Percentiles rank a stretch among this genome's conserved stretches.
Evolutionary conservation across 352 stramenopile genomes (phyloP).

Genomic region (Phytopythium delawarense): DNA sequence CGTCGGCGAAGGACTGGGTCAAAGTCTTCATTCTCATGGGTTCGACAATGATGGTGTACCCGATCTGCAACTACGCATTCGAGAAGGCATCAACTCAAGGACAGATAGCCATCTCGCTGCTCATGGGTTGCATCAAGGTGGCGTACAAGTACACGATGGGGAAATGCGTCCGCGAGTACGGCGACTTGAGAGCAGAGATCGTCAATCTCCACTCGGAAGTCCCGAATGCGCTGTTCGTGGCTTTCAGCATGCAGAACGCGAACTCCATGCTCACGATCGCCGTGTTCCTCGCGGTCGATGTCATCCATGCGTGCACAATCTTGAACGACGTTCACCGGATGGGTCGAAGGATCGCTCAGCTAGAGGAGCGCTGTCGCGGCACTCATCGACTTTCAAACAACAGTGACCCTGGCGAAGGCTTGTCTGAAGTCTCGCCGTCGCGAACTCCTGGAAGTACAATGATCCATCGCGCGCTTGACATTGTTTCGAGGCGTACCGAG

Average conservation of each 20-base stretch:
- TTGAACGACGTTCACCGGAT: constrained; percentile 8
- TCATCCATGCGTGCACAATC: constrained; percentile 9
- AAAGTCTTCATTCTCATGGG: not conserved
- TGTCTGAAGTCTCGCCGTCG: not conserved
- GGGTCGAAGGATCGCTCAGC: not conserved
- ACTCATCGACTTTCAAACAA: not conserved
- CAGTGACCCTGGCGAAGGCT: not conserved
- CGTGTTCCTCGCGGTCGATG: constrained; percentile 19
- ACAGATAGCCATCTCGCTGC: not conserved
- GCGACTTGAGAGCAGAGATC: constrained; percentile 15
- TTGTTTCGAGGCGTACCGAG: not conserved
- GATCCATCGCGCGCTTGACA: not conserved
- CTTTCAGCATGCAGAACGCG: constrained; percentile 23
- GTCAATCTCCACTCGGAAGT: constrained; percentile 16
- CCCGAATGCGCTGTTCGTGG: constrained; percentile 19
- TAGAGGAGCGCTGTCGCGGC: not conserved
- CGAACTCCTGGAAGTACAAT: not conserved
- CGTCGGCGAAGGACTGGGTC: not conserved
- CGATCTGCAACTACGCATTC: constrained; percentile 1
- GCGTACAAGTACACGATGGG: not conserved
- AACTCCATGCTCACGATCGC: constrained; percentile 22
- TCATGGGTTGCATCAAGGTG: not conserved
- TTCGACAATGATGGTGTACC: not conserved
- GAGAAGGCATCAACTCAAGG: not conserved
- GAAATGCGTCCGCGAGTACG: not conserved